Percentiles rank a stretch among this genome's conserved stretches.
Evolutionary conservation across 768 basidiomycete genomes (phyloP).

Genomic region (Psilocybe subaeruginosa): DNA sequence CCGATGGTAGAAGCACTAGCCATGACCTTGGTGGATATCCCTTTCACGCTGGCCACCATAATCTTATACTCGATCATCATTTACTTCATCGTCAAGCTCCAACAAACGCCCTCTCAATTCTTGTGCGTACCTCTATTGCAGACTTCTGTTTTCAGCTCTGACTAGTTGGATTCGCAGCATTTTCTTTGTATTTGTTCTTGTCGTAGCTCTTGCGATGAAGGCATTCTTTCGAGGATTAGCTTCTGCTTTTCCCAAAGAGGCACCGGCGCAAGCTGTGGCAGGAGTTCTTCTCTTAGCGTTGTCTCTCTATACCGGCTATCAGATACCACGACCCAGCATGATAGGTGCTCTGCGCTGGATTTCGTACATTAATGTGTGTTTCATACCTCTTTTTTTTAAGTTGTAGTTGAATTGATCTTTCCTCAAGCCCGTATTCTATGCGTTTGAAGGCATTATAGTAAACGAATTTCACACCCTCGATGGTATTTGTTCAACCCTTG

Average conservation of each 20-base stretch:
- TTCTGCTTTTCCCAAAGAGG: constrained; percentile 58
- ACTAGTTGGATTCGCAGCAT: constrained; percentile 38
- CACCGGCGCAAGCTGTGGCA: constrained; percentile 64
- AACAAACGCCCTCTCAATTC: constrained; percentile 59
- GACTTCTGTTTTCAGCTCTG: constrained; percentile 1
- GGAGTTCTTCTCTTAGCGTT: constrained; percentile 39
- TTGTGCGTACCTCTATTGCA: constrained; percentile 49
- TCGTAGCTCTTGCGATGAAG: constrained; percentile 68
- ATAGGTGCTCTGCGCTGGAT: constrained; percentile 74
- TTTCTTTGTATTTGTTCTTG: constrained; percentile 60
- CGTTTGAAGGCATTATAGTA: constrained; percentile 73
- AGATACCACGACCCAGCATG: constrained; percentile 63
- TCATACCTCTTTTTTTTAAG: neutral
- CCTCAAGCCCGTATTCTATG: constrained; percentile 63
- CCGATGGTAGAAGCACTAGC: constrained; percentile 45
- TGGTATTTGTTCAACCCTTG: constrained; percentile 60
- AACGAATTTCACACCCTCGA: constrained; percentile 82
- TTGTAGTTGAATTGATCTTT: neutral
- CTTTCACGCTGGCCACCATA: constrained; percentile 53
- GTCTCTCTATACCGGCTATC: constrained; percentile 36
- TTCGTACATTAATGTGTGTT: constrained; percentile 59
- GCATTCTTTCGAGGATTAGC: constrained; percentile 75
- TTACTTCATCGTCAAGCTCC: constrained; percentile 66
- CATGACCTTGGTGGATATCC: constrained; percentile 62
- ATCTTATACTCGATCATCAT: constrained; percentile 50